Conservation (phyloP, 768 basidiomycete genomes). For the Auriculariales sp. region DNA sequence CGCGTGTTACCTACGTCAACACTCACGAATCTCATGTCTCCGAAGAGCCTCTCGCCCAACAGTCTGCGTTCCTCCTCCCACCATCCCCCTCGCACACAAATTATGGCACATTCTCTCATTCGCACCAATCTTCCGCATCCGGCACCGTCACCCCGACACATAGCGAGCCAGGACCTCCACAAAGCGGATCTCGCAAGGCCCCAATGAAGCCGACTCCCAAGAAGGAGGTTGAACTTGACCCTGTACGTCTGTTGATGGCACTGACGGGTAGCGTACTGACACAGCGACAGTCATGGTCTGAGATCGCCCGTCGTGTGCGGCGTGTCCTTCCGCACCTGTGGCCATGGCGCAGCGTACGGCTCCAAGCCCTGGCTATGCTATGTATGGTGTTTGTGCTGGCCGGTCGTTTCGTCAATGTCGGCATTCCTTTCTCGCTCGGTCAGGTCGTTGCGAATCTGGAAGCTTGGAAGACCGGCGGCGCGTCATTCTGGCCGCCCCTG, state of each 20-base stretch:
- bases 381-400: constrained; percentile 59
- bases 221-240: constrained; percentile 22
- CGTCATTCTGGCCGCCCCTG: constrained; percentile 55
- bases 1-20: constrained; percentile 49
- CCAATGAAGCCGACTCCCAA: constrained; percentile 15
- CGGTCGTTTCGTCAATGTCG: constrained; percentile 62
- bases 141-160: constrained; percentile 24
- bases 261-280: too few species aligned
- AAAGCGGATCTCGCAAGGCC: neutral
- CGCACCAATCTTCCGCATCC: constrained; percentile 34
- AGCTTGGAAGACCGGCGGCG: neutral
- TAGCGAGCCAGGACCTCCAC: neutral
- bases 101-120: constrained; percentile 60
- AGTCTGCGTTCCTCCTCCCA: constrained; percentile 41
- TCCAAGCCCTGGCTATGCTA: constrained; percentile 60
- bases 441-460: constrained; percentile 45
- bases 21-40: constrained; percentile 19
- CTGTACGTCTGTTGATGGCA: constrained; percentile 18
- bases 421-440: constrained; percentile 58
- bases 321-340: constrained; percentile 70
- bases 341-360: constrained; percentile 49
- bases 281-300: constrained; percentile 41
- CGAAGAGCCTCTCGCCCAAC: constrained; percentile 22
- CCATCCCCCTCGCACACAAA: constrained; percentile 32
- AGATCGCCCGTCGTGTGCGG: constrained; percentile 48